phyloP scores from a whole-genome alignment of 495 filamentous ascomycete species.

The Aspergillus nanangensis region DNA sequence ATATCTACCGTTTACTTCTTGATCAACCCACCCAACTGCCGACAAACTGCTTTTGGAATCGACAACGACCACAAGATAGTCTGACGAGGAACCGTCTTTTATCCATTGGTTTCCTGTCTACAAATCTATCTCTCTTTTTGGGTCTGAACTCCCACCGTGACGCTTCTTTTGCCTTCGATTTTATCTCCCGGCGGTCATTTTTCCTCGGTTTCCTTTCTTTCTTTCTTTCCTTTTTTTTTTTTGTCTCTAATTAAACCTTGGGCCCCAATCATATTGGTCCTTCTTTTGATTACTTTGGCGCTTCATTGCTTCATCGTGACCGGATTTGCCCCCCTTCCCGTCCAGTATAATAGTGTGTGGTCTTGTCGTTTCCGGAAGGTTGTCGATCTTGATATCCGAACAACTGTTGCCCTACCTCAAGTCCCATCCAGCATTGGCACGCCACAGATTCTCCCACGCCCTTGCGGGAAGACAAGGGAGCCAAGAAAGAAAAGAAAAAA shows the following conservation, averaged over 20 bases:
- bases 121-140: too few relatives aligned
- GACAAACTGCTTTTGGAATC: too few relatives aligned
- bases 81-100: too few relatives aligned
- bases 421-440: conserved; percentile 5
- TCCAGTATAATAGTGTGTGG: conserved; percentile 6
- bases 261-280: too few relatives aligned
- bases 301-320: not conserved
- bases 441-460: conserved; percentile 13
- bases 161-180: too few relatives aligned
- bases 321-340: not conserved
- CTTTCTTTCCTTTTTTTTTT: conserved; percentile 11
- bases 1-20: not conserved
- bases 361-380: conserved; percentile 11
- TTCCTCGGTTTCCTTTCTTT: conserved; percentile 19
- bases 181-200: conserved; percentile 21
- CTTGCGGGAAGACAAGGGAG: conserved; percentile 15
- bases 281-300: not conserved
- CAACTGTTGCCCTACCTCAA: not conserved
- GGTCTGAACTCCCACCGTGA: too few relatives aligned
- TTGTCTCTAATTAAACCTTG: conserved; percentile 8
- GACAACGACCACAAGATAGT: too few relatives aligned
- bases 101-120: too few relatives aligned
- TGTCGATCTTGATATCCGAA: conserved; percentile 21
- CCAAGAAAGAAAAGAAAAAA: conserved; percentile 4
- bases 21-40: too few relatives aligned